These are phyloP conservation scores for Xylaria sp. DNA, from an alignment of 2,329 filamentous ascomycete genomes.

Conservation along the genomic window DNA sequence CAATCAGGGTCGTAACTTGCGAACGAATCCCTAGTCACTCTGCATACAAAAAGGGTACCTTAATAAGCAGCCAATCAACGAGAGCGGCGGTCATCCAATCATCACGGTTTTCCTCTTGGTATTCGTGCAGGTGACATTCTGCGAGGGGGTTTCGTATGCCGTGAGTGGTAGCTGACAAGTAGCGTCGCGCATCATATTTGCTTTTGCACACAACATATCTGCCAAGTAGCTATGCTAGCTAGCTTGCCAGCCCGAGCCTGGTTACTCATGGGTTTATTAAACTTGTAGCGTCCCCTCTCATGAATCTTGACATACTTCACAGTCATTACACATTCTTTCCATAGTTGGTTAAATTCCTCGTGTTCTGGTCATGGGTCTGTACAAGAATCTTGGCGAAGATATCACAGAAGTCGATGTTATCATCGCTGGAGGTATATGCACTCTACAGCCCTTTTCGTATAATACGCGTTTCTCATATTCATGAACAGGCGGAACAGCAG, in stretches of 20 bases:
- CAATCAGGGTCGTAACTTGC: background rate
- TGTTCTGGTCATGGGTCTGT: slow-evolving; percentile 41
- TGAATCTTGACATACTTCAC: background rate
- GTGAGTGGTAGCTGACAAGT: background rate
- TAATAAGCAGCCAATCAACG: background rate
- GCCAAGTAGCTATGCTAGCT: background rate
- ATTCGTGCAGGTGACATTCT: too few relatives aligned
- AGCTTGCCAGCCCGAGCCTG: background rate
- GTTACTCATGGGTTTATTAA: background rate
- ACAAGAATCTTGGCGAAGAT: slow-evolving; percentile 38
- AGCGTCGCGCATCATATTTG: background rate
- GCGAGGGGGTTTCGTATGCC: background rate
- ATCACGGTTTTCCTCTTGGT: background rate
- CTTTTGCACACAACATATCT: background rate
- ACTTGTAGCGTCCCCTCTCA: background rate
- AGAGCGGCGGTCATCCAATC: background rate
- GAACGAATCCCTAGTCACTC: background rate
- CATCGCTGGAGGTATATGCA: slow-evolving; percentile 44
- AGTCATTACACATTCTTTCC: background rate
- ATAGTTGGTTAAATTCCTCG: background rate
- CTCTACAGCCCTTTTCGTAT: background rate
- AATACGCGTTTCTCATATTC: background rate
- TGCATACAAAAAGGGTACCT: background rate
- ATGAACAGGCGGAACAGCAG: slow-evolving; percentile 39
- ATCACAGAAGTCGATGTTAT: slow-evolving; percentile 47